Evolutionary conservation across 2,329 filamentous ascomycete species (phyloP), one percentile per base, ranked within the genome.

Genomic region (Dothideomycetidae sp.): DNA sequence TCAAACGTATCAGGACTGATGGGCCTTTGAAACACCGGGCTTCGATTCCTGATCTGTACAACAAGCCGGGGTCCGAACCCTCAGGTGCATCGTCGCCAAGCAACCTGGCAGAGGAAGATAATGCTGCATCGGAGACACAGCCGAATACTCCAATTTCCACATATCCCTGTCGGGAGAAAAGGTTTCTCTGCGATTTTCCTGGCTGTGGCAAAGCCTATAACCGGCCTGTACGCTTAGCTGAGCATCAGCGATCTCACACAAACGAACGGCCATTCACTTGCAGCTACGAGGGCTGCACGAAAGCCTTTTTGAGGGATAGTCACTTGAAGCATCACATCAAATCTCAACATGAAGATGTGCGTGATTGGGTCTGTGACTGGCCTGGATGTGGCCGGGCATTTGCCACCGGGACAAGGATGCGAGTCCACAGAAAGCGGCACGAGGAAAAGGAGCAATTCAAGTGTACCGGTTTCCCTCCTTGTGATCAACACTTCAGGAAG

Each of bases 291-390:
- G 75, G 61, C 29, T 96, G 88, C 53, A 72, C 74, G 50, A 94
- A 93, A 62, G 71, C 77, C 29, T 96, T 93, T 54, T 71, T 84
- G 10, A 81, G 90, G 44, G 74, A 83, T 46, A 88, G 88, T 49
- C 85, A 94, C 59, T 67, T 94, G 12, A 77, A 79, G 42, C 78
- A 85, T 46, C 88, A 96, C 55, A 61, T 92, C 52, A 85, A 86
- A 53, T 81, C 80, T 39, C 77, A 78, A 9, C 88, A 94, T 55
- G 78, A 72, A 13, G 66, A 74, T 38, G 70, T 83, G 46, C 70
- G 78, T 41, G 70, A 75, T 32, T 78, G 84, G 54, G 57, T 70
- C 16, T 94, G 86, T 60, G 63, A 69, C n/a, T 74, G 74, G 50
- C 66, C 74, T 9, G 79, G 68, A 3, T 94, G 88, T 53, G 75